Evolutionary conservation across 805 yeast genomes (phyloP), one percentile per base, ranked within the genome.

Genomic region (Komagataella phaffii): DNA sequence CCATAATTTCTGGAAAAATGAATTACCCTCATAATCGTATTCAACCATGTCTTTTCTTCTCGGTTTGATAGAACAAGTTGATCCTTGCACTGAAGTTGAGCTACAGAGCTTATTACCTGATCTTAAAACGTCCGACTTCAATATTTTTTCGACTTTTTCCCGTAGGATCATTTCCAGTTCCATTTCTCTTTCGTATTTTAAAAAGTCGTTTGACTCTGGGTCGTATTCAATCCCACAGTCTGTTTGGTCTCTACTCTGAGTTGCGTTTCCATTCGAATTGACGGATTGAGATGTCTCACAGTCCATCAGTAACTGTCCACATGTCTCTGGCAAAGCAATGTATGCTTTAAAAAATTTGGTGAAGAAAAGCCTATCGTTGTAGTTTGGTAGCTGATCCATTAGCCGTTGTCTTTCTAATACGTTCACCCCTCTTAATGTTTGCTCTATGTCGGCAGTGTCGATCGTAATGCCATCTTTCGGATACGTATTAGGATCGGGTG

Each of bases 171-270:
- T 17, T 24, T 54, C 56, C 24, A 53, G 17, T 21, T 43, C 47
- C n/a, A 51, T 50, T 40, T 54, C 51, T 17, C 24, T 47, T 40
- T 53, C 44, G 44, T 54, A 54, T 17, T 45, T 44, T 23, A 51
- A 52, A 17, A 54, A 54, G 48, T 54, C 56, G 5, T 49, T 45
- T 19, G 45, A n/a, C 40, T 30, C 40, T 8, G 40, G 14, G 40
- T 30, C 40, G 40, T 30, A 30, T 1, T 30, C 40, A 2, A 30
- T 30, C 14, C 14, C 40, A 30, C 14, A 30, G 6, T 30, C 40
- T 10, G 14, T 3, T 30, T 30, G 14, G 5, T 10, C 14, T 8
- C 12, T 10, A 7, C 14, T 30, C 6, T 14, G 1, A 14, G 14
- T 6, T 30, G 40, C 10, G 6, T 5, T 14, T 10, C 40, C 40